Evolutionary conservation across 352 stramenopile genomes (phyloP).

Genomic region (Globisporangium cylindrosporum): DNA sequence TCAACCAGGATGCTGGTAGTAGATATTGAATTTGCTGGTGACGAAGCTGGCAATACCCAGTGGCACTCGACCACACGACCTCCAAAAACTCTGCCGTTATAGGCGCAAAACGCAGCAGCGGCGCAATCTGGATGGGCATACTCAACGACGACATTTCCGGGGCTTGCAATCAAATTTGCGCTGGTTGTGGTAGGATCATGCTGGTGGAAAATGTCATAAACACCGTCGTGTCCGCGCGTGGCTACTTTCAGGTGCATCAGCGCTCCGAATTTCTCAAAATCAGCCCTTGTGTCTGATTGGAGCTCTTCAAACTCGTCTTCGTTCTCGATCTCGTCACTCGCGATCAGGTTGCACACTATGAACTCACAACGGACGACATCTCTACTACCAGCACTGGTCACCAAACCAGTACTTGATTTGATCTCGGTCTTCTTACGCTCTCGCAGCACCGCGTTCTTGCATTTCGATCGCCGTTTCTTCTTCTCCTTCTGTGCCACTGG

Average conservation of each 20-base stretch:
- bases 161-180: not conserved
- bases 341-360: conserved; percentile 32
- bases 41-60: not conserved
- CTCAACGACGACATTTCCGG: conserved; percentile 15
- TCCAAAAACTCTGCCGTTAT: conserved; percentile 10
- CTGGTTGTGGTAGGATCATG: not conserved
- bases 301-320: conserved; percentile 52
- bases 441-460: conserved; percentile 25
- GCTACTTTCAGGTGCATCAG: conserved; percentile 23
- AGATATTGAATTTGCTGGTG: not conserved
- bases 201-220: not conserved
- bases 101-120: conserved; percentile 6
- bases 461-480: conserved; percentile 33
- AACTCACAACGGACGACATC: conserved; percentile 8
- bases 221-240: not conserved
- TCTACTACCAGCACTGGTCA: not conserved
- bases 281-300: conserved; percentile 27
- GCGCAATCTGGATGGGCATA: conserved; percentile 1
- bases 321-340: conserved; percentile 44
- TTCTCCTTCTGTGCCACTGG: conserved; percentile 2
- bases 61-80: conserved; percentile 7
- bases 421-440: not conserved
- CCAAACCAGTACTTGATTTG: not conserved
- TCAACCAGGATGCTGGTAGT: not conserved
- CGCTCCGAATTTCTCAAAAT: conserved; percentile 29